Percentiles rank a stretch among this genome's conserved stretches.
Evolutionary conservation across 768 basidiomycete species (phyloP).

Genomic region (Mycena rebaudengoi): DNA sequence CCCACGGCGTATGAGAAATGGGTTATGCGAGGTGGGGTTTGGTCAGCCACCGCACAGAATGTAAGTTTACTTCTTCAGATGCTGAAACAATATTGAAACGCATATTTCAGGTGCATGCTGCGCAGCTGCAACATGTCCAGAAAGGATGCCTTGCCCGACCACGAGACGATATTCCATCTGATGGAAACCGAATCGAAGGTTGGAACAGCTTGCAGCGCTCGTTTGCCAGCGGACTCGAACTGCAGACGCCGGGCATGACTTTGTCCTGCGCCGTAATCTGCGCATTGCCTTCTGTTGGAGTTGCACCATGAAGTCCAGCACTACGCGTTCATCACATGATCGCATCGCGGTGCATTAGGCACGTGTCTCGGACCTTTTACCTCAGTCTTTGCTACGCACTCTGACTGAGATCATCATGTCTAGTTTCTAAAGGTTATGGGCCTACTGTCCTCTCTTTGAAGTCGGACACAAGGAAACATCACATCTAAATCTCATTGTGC

Average conservation of each 20-base stretch:
- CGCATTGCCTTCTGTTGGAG: neutral
- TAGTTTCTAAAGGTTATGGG: too few relatives aligned
- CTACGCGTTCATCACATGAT: too few relatives aligned
- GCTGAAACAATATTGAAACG: neutral
- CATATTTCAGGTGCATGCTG: constrained; percentile 5
- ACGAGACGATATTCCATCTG: constrained; percentile 1
- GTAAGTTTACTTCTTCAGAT: neutral
- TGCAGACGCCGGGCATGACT: constrained; percentile 2
- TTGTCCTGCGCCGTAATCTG: constrained; percentile 3
- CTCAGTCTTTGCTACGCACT: too few relatives aligned
- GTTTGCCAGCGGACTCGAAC: constrained; percentile 8
- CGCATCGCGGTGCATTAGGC: too few relatives aligned
- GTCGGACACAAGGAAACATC: too few relatives aligned
- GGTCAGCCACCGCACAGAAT: neutral
- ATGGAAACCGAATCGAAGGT: constrained; percentile 15
- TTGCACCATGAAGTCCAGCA: too few relatives aligned
- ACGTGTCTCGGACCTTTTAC: too few relatives aligned
- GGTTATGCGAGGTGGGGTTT: neutral
- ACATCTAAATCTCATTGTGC: neutral
- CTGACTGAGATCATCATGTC: too few relatives aligned
- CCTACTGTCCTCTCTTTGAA: too few relatives aligned
- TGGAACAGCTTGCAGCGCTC: constrained; percentile 21
- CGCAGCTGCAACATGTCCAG: constrained; percentile 9
- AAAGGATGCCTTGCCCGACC: constrained; percentile 9
- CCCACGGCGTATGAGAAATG: neutral